These are phyloP conservation scores for Globisporangium paroecandrum DNA, from an alignment of 352 stramenopile genomes.

Conservation along the genomic window DNA sequence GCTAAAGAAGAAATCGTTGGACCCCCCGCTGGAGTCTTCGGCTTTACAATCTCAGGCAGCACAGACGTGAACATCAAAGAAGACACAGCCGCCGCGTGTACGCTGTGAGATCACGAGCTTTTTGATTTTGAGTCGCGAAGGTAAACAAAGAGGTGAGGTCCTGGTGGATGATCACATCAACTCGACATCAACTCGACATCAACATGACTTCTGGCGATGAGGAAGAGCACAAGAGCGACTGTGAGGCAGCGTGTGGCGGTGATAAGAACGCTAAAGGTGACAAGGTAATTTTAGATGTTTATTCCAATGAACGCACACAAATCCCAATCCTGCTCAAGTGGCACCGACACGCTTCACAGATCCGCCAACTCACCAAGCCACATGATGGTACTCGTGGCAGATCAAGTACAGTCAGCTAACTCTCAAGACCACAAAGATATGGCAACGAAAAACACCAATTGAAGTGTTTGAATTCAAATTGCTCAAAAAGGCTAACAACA, in stretches of 20 bases:
- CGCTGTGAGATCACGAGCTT: background rate
- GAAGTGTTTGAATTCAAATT: background rate
- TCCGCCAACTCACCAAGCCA: background rate
- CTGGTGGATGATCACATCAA: background rate
- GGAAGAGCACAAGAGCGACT: background rate
- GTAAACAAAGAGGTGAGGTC: background rate
- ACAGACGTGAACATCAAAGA: slow-evolving; percentile 20
- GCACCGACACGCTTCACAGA: background rate
- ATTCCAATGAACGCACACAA: background rate
- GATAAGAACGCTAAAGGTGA: background rate
- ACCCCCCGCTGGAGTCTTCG: background rate
- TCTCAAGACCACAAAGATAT: background rate
- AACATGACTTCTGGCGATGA: background rate
- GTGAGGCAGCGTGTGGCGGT: background rate
- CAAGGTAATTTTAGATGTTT: background rate
- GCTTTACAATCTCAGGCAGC: slow-evolving; percentile 25
- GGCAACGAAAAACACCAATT: background rate
- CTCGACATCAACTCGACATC: background rate
- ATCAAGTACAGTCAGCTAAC: background rate
- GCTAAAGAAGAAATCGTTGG: background rate
- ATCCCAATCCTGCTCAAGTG: background rate
- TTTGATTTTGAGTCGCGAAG: background rate
- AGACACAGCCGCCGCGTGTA: background rate
- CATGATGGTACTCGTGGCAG: background rate
- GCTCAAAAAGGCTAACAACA: background rate